Evolutionary conservation across 768 basidiomycete species (phyloP).

Genomic region (Lactarius hengduanensis): DNA sequence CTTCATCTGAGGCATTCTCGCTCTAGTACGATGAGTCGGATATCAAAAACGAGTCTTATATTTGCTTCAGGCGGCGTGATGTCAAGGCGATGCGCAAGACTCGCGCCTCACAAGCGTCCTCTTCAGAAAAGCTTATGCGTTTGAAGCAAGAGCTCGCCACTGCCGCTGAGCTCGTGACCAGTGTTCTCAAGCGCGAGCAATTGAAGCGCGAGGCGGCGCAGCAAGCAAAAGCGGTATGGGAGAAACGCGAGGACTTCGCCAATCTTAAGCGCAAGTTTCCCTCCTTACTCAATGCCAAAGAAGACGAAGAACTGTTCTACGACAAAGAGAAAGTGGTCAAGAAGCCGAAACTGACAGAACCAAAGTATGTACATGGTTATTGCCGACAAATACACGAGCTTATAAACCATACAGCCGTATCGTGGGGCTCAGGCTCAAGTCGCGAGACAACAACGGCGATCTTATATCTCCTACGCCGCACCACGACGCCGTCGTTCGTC

Average conservation of each 20-base stretch:
- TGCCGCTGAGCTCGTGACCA: constrained; percentile 69
- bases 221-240: constrained; percentile 69
- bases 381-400: neutral
- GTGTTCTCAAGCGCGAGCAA: constrained; percentile 68
- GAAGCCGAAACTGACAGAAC: constrained; percentile 46
- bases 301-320: constrained; percentile 62
- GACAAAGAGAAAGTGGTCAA: constrained; percentile 70
- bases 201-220: constrained; percentile 66
- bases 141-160: constrained; percentile 72
- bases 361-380: constrained; percentile 31
- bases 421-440: constrained; percentile 50
- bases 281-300: constrained; percentile 55
- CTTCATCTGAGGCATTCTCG: constrained; percentile 12
- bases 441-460: constrained; percentile 44
- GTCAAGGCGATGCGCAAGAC: constrained; percentile 94
- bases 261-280: constrained; percentile 81
- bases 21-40: constrained; percentile 84
- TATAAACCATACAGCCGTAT: constrained; percentile 39
- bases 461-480: constrained; percentile 42
- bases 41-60: constrained; percentile 87
- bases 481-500: constrained; percentile 53
- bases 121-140: constrained; percentile 83
- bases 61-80: constrained; percentile 95
- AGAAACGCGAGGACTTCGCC: constrained; percentile 67
- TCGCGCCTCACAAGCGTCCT: constrained; percentile 83